Evolutionary conservation across 78 protist genomes (phyloP).

Genomic region (Chrysochromulina tobinii): DNA sequence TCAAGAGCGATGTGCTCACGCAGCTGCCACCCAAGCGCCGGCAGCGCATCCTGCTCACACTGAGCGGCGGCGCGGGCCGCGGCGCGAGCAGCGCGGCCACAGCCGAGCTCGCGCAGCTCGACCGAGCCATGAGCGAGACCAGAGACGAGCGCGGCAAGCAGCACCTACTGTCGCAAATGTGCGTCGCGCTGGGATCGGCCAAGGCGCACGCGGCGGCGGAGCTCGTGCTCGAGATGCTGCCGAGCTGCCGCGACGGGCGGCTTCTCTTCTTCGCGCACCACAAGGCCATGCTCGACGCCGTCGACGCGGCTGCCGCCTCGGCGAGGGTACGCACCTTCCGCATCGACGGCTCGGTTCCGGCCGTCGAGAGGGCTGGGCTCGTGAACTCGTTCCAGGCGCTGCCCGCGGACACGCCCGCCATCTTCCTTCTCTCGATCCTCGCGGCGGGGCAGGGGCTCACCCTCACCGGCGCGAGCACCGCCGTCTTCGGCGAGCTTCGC

Average conservation of each 20-base stretch:
- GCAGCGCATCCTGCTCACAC: neutral
- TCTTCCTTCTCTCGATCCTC: slow-evolving; percentile 78
- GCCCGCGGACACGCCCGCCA: neutral
- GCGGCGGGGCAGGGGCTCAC: slow-evolving; percentile 88
- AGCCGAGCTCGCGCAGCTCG: neutral
- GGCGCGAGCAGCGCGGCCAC: neutral
- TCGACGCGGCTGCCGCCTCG: neutral
- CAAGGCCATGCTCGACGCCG: neutral
- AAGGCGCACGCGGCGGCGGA: slow-evolving; percentile 4
- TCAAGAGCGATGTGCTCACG: slow-evolving; percentile 70
- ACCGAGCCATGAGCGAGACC: no score
- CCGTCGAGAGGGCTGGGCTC: neutral
- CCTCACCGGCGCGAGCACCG: slow-evolving; percentile 71
- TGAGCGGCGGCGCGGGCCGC: no score
- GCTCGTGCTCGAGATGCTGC: slow-evolving; percentile 23
- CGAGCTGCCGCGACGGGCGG: neutral
- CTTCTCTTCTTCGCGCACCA: slow-evolving; percentile 76
- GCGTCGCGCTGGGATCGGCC: neutral
- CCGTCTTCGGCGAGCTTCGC: slow-evolving; percentile 69
- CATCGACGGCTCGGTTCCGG: slow-evolving; percentile 60
- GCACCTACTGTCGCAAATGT: neutral
- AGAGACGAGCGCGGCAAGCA: neutral
- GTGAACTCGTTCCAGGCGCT: slow-evolving; percentile 25
- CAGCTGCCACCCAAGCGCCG: slow-evolving; percentile 79
- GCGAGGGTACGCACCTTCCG: slow-evolving; percentile 39